Evolutionary conservation across 2,329 filamentous ascomycete genomes (phyloP), one percentile per base, ranked within the genome.

Genomic region (Nannizziopsis barbatae): DNA sequence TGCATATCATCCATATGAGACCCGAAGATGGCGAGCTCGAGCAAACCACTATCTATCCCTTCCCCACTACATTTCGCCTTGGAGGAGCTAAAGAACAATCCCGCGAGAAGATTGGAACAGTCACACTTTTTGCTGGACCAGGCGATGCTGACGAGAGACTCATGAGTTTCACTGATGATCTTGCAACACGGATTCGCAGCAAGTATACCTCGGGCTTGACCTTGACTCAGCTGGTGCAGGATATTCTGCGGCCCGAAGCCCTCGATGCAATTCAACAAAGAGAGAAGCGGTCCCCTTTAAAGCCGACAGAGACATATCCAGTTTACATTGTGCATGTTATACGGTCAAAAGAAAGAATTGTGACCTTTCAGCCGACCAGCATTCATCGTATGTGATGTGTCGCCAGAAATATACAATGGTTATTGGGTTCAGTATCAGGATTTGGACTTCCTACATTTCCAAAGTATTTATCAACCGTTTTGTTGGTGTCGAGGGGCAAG

Each of bases 1-100:
- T 45, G 8, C 6, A 49, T 11, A 14, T 41, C 15, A 45, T 52
- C 30, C 46, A 52, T 45, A 17, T 51, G n/a, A 5, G 43, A 3
- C 49, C 49, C 18, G 50, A 52, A 31, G 31, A 44, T 30, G 50
- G 50, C 15, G 17, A 17, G 11, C 30, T 49, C 15, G 50, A 52
- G 42, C 50, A 41, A 37, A 45, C 42, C 35, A 22, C 45, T 38
- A n/a, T 5, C 5, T 36, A 15, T 18, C 15, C 2, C 32, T 18
- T 12, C 12, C 27, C 35, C 31, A 18, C 37, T 14, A 42, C 45
- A 27, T 49, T 52, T 14, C 45, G 31, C 35, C n/a, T 7, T 31
- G 2, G 31, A n/a, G 45, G 46, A 11, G 20, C 42, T 11, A 52
- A 9, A 35, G 50, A 52, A 35, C 39, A 41, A 42, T 10, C 35